A percentile compares a stretch with the other conserved stretches of the same genome.
Conservation (phyloP, 495 filamentous ascomycete genomes). For the Parathielavia appendiculata region DNA sequence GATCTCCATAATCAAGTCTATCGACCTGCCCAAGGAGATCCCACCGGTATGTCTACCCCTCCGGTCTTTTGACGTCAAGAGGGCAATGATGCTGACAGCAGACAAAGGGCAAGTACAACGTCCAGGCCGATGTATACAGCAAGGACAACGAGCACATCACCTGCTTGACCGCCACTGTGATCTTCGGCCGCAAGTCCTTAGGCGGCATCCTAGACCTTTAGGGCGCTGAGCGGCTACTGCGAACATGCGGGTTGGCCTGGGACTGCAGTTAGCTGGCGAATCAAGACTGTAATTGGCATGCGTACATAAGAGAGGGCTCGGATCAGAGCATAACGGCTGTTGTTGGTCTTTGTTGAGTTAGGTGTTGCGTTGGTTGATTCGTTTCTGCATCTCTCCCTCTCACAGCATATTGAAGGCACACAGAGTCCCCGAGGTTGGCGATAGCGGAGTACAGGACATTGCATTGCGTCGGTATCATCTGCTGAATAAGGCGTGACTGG, state of each 20-base stretch:
- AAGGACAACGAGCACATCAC: constrained; percentile 65
- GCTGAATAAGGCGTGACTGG: not conserved
- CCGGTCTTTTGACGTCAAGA: not conserved
- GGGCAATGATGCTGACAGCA: constrained; percentile 5
- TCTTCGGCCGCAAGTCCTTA: constrained; percentile 41
- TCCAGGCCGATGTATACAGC: constrained; percentile 77
- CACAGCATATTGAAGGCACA: constrained; percentile 19
- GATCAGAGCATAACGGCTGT: not conserved
- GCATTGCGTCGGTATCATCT: constrained; percentile 10
- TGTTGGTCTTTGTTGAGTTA: constrained; percentile 2
- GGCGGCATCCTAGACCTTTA: constrained; percentile 27
- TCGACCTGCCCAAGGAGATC: constrained; percentile 81
- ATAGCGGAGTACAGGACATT: constrained; percentile 16
- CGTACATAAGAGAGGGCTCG: constrained; percentile 1
- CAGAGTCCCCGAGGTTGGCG: constrained; percentile 17
- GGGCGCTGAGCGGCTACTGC: not conserved
- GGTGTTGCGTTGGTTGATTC: constrained; percentile 12
- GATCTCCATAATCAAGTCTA: constrained; percentile 66
- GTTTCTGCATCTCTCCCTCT: constrained; percentile 8
- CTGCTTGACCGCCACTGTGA: constrained; percentile 67
- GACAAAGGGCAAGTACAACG: constrained; percentile 78
- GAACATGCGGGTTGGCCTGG: not conserved
- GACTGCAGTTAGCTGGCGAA: not conserved
- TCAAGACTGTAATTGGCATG: constrained; percentile 15
- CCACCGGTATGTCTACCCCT: constrained; percentile 65